Evolutionary conservation across 2,329 filamentous ascomycete genomes (phyloP).

Genomic region (Colletotrichum magnum): DNA sequence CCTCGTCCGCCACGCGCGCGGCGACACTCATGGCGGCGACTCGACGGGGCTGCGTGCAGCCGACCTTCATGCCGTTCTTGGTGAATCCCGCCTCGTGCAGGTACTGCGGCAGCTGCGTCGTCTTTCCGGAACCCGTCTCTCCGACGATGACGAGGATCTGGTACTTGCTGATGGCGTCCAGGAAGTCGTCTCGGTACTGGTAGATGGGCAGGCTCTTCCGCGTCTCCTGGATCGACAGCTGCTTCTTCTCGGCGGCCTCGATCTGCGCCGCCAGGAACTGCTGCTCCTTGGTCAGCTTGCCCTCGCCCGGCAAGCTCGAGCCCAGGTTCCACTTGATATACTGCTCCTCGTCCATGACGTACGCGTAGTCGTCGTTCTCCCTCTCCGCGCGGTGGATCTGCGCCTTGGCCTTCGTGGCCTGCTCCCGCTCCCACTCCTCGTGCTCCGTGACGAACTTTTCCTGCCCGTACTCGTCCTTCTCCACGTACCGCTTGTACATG

Average conservation of each 20-base stretch:
- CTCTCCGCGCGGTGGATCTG: slow-evolving; percentile 84
- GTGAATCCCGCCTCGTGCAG: slow-evolving; percentile 93
- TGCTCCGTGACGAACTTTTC: slow-evolving; percentile 94
- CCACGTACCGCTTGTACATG: slow-evolving; percentile 91
- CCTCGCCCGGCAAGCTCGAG: slow-evolving; percentile 78
- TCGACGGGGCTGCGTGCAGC: slow-evolving; percentile 93
- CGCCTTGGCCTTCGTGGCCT: slow-evolving; percentile 87
- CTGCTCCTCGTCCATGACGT: slow-evolving; percentile 91
- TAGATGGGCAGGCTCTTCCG: slow-evolving; percentile 93
- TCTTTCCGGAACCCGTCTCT: slow-evolving; percentile 96
- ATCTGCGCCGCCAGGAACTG: slow-evolving; percentile 84
- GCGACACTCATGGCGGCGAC: slow-evolving; percentile 98
- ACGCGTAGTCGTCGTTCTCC: slow-evolving; percentile 89
- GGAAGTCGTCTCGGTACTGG: slow-evolving; percentile 85
- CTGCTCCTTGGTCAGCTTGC: slow-evolving; percentile 84
- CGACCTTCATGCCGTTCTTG: slow-evolving; percentile 86
- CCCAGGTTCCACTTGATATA: slow-evolving; percentile 89
- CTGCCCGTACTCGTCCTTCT: slow-evolving; percentile 87
- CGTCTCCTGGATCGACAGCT: slow-evolving; percentile 90
- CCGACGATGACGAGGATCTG: slow-evolving; percentile 94
- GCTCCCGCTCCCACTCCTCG: slow-evolving; percentile 95
- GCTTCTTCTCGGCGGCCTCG: slow-evolving; percentile 89
- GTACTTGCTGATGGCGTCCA: slow-evolving; percentile 87
- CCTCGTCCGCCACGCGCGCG: slow-evolving; percentile 94
- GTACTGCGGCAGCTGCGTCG: slow-evolving; percentile 95